A percentile compares a stretch with the other conserved stretches of the same genome.
Conservation (phyloP, 768 basidiomycete species). For the Coprinopsis sp. region DNA sequence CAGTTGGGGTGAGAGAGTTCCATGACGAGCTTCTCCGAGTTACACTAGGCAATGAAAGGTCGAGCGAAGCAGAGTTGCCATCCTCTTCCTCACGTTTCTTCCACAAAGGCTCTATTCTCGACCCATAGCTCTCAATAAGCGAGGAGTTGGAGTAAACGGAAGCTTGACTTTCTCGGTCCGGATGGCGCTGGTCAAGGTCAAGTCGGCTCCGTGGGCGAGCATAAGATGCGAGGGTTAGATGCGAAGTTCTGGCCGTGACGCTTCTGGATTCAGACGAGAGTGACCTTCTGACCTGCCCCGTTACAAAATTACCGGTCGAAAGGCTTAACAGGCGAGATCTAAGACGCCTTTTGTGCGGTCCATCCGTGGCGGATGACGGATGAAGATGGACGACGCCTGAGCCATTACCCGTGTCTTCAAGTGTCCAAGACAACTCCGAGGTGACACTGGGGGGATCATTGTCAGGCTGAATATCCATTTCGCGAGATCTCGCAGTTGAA, state of each 20-base stretch:
- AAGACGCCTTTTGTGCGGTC: too few species aligned
- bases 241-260: too few species aligned
- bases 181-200: too few species aligned
- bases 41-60: background rate
- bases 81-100: too few species aligned
- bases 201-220: too few species aligned
- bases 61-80: too few species aligned
- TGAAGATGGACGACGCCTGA: constrained; percentile 35
- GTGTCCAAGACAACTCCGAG: constrained; percentile 24
- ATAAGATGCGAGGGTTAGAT: too few species aligned
- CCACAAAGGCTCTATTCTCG: too few species aligned
- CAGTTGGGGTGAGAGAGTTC: constrained; percentile 2
- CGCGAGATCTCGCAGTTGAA: constrained; percentile 3
- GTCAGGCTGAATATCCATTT: constrained; percentile 4
- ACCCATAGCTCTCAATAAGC: background rate
- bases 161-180: background rate
- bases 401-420: constrained; percentile 37
- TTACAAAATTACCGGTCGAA: too few species aligned
- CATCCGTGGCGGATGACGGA: constrained; percentile 9
- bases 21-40: background rate
- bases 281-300: too few species aligned
- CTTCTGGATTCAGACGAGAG: constrained; percentile 1
- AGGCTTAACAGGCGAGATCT: too few species aligned
- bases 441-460: background rate
- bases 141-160: background rate